phyloP scores from a whole-genome alignment of 108 stramenopile species.

The Nitzschia sp. region DNA sequence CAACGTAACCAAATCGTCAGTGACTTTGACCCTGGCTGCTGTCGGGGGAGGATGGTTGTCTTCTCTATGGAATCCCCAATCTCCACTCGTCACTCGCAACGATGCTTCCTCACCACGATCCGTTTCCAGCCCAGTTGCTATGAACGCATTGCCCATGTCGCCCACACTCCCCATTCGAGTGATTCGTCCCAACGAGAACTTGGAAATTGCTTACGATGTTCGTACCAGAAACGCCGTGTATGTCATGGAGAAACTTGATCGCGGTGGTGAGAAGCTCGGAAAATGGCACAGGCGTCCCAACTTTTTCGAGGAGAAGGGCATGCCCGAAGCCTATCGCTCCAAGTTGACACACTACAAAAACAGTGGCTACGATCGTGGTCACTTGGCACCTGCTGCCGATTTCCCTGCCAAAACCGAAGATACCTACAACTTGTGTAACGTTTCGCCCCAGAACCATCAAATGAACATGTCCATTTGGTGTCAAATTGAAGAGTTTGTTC shows the following conservation, averaged over 20 bases:
- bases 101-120: neutral
- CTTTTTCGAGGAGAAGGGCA: slow-evolving; percentile 62
- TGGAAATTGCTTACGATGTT: slow-evolving; percentile 77
- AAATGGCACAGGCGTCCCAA: slow-evolving; percentile 27
- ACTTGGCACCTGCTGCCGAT: slow-evolving; percentile 75
- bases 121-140: neutral
- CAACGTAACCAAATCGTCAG: neutral
- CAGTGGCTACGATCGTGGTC: slow-evolving; percentile 84
- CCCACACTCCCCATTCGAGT: slow-evolving; percentile 53
- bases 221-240: slow-evolving; percentile 72
- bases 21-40: neutral
- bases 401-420: slow-evolving; percentile 37
- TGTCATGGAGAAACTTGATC: slow-evolving; percentile 56
- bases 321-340: slow-evolving; percentile 54
- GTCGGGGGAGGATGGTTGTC: neutral
- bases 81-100: neutral
- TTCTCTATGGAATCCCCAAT: neutral
- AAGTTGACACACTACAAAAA: slow-evolving; percentile 59
- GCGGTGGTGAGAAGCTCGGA: slow-evolving; percentile 10
- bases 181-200: slow-evolving; percentile 60
- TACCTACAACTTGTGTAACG: slow-evolving; percentile 71
- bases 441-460: slow-evolving; percentile 58
- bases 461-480: slow-evolving; percentile 70
- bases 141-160: slow-evolving; percentile 18
- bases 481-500: slow-evolving; percentile 42